Conservation (phyloP, 2,329 filamentous ascomycete genomes). For the Alternaria brassicicola region DNA sequence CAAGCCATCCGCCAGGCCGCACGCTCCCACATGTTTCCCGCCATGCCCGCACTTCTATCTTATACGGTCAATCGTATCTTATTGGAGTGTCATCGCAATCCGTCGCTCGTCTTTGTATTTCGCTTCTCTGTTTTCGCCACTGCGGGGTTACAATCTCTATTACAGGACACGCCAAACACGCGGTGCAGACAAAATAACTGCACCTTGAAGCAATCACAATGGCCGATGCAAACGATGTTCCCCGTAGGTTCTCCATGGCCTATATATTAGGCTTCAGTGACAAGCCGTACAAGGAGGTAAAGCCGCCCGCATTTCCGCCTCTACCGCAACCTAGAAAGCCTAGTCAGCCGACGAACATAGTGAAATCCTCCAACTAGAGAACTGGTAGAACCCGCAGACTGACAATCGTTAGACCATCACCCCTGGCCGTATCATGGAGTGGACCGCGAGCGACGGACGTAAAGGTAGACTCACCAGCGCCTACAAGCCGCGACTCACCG, state of each 20-base stretch:
- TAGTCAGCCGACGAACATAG: slow-evolving; percentile 21
- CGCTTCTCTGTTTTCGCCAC: background rate
- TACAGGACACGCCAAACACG: background rate
- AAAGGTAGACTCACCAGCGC: slow-evolving; percentile 31
- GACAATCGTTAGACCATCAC: slow-evolving; percentile 20
- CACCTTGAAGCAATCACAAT: slow-evolving; percentile 10
- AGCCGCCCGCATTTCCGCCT: slow-evolving; percentile 15
- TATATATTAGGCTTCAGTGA: slow-evolving; percentile 40
- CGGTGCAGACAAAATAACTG: background rate
- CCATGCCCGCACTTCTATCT: background rate
- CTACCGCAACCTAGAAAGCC: slow-evolving; percentile 6
- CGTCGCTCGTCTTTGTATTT: background rate
- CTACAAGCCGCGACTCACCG: slow-evolving; percentile 22
- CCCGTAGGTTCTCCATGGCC: slow-evolving; percentile 31
- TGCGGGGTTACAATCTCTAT: no score
- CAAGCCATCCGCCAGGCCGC: slow-evolving; percentile 17
- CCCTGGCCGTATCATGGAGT: slow-evolving; percentile 40
- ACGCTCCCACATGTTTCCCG: background rate
- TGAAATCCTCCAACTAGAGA: background rate
- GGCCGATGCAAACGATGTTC: slow-evolving; percentile 17
- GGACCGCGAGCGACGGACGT: slow-evolving; percentile 44
- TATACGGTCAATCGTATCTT: background rate
- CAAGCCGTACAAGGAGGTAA: slow-evolving; percentile 37
- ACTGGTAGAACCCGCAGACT: background rate
- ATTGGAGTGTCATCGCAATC: background rate